A percentile compares a stretch with the other conserved stretches of the same genome.
Evolutionary conservation across 2,329 filamentous ascomycete genomes (phyloP).

Genomic region (Cytospora piceae): DNA sequence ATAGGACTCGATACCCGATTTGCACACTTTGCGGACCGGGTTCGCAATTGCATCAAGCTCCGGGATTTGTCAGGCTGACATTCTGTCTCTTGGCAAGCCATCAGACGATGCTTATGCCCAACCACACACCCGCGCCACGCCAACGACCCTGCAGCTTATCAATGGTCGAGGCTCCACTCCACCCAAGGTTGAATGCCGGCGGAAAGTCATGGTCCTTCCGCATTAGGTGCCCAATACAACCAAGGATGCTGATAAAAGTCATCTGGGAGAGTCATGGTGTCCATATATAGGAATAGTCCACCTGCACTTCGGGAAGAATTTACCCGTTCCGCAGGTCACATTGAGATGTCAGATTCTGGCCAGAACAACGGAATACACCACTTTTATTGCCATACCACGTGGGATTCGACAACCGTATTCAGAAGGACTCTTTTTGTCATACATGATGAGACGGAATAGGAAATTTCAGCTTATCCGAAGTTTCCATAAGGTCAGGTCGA

Average conservation of each 20-base stretch:
- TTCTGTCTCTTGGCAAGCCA: background rate
- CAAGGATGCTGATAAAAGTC: background rate
- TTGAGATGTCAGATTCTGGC: background rate
- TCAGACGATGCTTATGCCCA: background rate
- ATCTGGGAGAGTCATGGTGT: background rate
- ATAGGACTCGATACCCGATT: background rate
- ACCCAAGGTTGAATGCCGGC: background rate
- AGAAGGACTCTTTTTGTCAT: too few relatives aligned
- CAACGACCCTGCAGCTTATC: background rate
- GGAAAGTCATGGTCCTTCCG: background rate
- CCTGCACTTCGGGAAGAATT: too few relatives aligned
- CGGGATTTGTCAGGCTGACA: background rate
- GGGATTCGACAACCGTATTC: too few relatives aligned
- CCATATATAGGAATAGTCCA: too few relatives aligned
- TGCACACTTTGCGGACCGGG: background rate
- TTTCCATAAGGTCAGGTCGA: background rate
- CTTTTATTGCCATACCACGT: too few relatives aligned
- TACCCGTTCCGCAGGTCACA: too few relatives aligned
- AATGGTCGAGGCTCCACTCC: background rate
- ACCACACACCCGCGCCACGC: too few relatives aligned
- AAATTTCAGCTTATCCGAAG: background rate
- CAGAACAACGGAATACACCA: too few relatives aligned
- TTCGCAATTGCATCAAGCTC: background rate
- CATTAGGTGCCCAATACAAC: background rate
- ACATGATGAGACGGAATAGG: too few relatives aligned